Base-by-base conservation (phyloP, 2,329 filamentous ascomycete species). In the Fusarium goolgardi region DNA sequence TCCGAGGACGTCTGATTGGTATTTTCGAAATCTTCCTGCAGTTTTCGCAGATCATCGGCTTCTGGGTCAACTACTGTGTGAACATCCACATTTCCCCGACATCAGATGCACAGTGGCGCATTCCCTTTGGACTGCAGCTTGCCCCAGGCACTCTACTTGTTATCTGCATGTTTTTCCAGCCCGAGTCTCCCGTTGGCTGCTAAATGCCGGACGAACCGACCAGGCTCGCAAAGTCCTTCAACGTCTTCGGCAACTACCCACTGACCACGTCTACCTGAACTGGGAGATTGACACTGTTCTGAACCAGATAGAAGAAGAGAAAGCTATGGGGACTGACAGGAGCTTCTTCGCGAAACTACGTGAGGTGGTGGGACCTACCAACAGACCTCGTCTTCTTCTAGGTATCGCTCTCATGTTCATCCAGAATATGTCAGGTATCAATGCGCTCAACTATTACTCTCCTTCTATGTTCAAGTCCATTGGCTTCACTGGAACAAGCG, bases 391-490 rank as follows among this genome's bases (percentile, higher is more conserved):
- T 8, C 52, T 55, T 8, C 52, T 55, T 12, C 23, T 55, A 5
- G 52, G 52, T 5, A 37, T 55, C 2, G 52, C 52, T 31, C 52
- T 55, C 18, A 55, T 55, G 52, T 49, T 55, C n/a, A 55, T 55
- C 7, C 52, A 55, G 16, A 51, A 51, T n/a, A 56, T 56, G 54
- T 56, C 54, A 3, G 54, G 56, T 20, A 55, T 55, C 18, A 59
- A 59, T 29, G 56, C 56, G 7, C 43, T 59, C 3, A 59, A 59
- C n/a, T 59, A 59, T 21, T 59, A 59, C 23, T 59, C 56, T 0
- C 56, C 56, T 16, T 54, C 55, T 2, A 57, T 68, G 16, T 67
- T 68, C 31, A 57, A 66, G 27, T 59, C 63, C 4, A 63, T 68
- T 13, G 65, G 65, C 2, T 61, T 66, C 12, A 63, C 65, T 5